Evolutionary conservation across 352 stramenopile species (phyloP), one percentile per base, ranked within the genome.

Genomic region (Pythium dissotocum): DNA sequence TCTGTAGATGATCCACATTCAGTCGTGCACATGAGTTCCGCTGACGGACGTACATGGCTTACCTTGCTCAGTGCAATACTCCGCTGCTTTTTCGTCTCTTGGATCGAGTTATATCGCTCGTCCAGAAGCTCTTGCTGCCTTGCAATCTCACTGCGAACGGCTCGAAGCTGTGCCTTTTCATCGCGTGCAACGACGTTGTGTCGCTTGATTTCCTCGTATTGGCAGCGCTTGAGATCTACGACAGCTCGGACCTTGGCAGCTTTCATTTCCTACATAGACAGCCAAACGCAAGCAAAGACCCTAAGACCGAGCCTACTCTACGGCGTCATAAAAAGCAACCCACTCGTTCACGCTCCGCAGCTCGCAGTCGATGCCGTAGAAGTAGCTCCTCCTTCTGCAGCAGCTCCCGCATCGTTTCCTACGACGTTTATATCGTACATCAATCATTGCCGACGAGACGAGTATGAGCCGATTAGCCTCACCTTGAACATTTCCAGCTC

Each of bases 401-500:
- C 7, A 48, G 52, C 40, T 64, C 63, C 10, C 24, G 57, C 12
- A 75, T 26, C 35, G 58, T 58, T 16, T 58, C 52, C 69, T 75
- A 48, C 32, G 8, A 21, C n/a, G 36, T 9, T 21, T 5, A 33
- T 26, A 12, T 51, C 21, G 52, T n/a, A n/a, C 40, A 7, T 14
- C 13, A 46, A 14, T 14, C 18, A 14, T 13, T 9, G 38, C 8
- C 9, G 10, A 46, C 2, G 38, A 14, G 18, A 36, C 13, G 6
- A 42, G 40, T 36, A 33, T 32, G 21, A 24, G 21, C 38, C 12
- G 1, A 13, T 6, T 6, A 48, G 13, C 57, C 55, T 26, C 32
- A 74, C 67, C 67, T 70, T 49, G 46, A 70, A 75, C 6, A 42
- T 32, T 6, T 70, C 68, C 1, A 69, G 5, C 42, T 73, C 67